phyloP scores from a whole-genome alignment of 371 early-diverging fungal species.

The Neoconidiobolus thromboides region DNA sequence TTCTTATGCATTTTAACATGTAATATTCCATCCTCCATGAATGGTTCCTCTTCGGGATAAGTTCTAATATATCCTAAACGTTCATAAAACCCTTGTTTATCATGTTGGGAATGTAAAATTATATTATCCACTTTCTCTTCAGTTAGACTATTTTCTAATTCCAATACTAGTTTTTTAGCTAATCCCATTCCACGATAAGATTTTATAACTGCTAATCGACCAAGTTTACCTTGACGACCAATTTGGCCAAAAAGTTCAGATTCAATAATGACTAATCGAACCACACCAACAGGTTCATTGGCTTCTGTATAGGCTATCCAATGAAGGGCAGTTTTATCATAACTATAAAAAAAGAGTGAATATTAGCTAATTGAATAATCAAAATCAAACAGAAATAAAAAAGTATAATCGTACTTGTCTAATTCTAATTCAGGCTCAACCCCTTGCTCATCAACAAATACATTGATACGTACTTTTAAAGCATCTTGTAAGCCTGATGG shows the following conservation, averaged over 20 bases:
- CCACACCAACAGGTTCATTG: constrained; percentile 9
- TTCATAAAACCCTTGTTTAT: constrained; percentile 22
- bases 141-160: constrained; percentile 12
- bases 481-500: no score
- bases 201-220: constrained; percentile 19
- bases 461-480: constrained; percentile 13
- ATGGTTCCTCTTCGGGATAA: constrained; percentile 16
- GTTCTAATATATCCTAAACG: constrained; percentile 19
- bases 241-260: neutral
- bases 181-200: constrained; percentile 16
- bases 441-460: constrained; percentile 21
- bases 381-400: neutral
- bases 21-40: constrained; percentile 19
- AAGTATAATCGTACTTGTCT: constrained; percentile 18
- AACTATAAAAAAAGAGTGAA: neutral
- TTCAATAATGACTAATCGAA: constrained; percentile 8
- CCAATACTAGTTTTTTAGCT: constrained; percentile 14
- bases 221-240: constrained; percentile 12
- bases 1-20: constrained; percentile 20
- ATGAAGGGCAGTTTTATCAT: neutral
- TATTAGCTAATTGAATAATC: neutral
- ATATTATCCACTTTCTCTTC: constrained; percentile 10
- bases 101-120: constrained; percentile 18
- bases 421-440: constrained; percentile 14
- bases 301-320: constrained; percentile 8